phyloP scores from a whole-genome alignment of 805 yeast genomes.

The Ogataea nakhonphanomensis region DNA sequence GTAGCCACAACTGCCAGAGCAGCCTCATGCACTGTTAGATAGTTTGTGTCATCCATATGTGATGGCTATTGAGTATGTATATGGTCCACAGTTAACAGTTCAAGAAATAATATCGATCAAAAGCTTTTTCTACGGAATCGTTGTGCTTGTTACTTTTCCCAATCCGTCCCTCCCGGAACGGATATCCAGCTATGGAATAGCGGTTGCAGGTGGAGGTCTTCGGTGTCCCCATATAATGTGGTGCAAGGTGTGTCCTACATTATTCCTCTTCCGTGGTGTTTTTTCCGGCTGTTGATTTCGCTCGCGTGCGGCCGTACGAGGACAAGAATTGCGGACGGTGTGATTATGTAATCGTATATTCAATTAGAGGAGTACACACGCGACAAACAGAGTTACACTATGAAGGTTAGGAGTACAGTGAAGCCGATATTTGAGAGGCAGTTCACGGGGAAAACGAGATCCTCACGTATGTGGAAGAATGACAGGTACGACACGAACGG shows the following conservation, averaged over 20 bases:
- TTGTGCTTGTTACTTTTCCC: not conserved
- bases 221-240: no score
- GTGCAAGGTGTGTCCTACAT: no score
- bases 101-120: no score
- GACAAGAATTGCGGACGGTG: no score
- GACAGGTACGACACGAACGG: conserved; percentile 52
- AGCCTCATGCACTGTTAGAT: conserved; percentile 74
- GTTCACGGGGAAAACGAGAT: conserved; percentile 55
- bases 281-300: no score
- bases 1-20: conserved; percentile 85
- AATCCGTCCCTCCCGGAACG: conserved; percentile 10
- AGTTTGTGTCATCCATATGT: conserved; percentile 48
- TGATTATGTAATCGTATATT: not conserved
- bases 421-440: conserved; percentile 55
- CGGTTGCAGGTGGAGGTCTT: no score
- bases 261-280: no score
- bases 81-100: no score
- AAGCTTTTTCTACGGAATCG: no score
- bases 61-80: not conserved
- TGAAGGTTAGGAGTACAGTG: conserved; percentile 48
- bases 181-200: no score
- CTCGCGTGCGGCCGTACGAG: no score
- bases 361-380: no score
- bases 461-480: conserved; percentile 46
- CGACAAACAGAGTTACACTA: conserved; percentile 13